Evolutionary conservation across 1,284 basidiomycete species (phyloP).

Genomic region (Cryptococcus neoformans): DNA sequence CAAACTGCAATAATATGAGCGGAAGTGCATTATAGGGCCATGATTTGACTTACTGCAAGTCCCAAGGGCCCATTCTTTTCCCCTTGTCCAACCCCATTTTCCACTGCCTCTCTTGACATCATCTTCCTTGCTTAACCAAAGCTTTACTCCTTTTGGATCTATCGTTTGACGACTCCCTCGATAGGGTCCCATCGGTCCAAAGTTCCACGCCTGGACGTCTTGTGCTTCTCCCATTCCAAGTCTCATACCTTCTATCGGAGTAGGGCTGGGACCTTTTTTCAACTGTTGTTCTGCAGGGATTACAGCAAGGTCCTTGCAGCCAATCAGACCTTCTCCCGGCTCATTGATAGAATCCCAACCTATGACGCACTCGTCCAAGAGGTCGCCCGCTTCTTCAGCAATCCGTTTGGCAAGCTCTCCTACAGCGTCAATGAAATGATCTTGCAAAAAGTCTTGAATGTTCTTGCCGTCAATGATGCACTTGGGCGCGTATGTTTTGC

Average conservation of each 20-base stretch:
- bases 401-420: constrained; percentile 73
- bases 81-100: constrained; percentile 78
- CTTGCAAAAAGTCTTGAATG: constrained; percentile 91
- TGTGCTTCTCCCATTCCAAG: constrained; percentile 85
- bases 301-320: constrained; percentile 66
- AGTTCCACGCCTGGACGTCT: constrained; percentile 80
- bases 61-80: constrained; percentile 73
- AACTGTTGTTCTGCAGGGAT: constrained; percentile 67
- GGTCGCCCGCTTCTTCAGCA: constrained; percentile 57
- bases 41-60: constrained; percentile 56
- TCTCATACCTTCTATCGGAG: constrained; percentile 75
- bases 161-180: constrained; percentile 69
- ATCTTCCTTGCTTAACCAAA: constrained; percentile 64
- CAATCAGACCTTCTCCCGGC: constrained; percentile 82
- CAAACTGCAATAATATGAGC: constrained; percentile 55
- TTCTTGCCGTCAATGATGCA: constrained; percentile 87
- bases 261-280: constrained; percentile 82
- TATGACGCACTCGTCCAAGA: constrained; percentile 82
- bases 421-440: constrained; percentile 77
- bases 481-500: constrained; percentile 80
- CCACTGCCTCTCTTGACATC: constrained; percentile 49
- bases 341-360: constrained; percentile 98
- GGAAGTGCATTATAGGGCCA: neutral
- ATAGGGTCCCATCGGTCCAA: constrained; percentile 75
- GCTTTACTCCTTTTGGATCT: constrained; percentile 73